Evolutionary conservation across 169 alveolate genomes (phyloP).

Genomic region (Eimeria necatrix): DNA sequence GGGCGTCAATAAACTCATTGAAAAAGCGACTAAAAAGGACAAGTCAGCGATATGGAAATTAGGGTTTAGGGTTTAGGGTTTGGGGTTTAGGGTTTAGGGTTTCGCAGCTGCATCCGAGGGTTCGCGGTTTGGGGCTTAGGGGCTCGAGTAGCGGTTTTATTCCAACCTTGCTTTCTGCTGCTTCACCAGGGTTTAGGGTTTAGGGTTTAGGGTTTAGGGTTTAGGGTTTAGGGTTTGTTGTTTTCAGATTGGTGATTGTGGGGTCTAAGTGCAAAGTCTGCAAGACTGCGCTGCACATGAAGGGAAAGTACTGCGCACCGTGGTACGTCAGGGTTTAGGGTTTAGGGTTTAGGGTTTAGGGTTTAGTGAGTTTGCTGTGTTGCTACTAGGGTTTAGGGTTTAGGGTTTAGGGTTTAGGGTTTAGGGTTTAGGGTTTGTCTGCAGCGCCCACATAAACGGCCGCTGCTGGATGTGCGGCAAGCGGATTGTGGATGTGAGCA

Average conservation of each 20-base stretch:
- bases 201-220: constrained; percentile 21
- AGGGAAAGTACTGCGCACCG: constrained; percentile 81
- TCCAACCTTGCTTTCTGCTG: background rate
- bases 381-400: background rate
- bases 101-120: constrained; percentile 27
- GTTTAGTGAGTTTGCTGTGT: background rate
- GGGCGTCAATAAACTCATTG: constrained; percentile 81
- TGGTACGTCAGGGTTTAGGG: constrained; percentile 67
- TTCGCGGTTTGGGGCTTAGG: constrained; percentile 13
- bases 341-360: constrained; percentile 8
- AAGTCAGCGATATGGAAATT: constrained; percentile 40
- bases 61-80: background rate
- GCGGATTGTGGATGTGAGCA: constrained; percentile 75
- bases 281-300: constrained; percentile 78
- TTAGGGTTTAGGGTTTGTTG: constrained; percentile 41
- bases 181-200: background rate
- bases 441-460: constrained; percentile 83
- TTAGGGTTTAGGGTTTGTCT: background rate
- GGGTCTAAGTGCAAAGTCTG: constrained; percentile 81
- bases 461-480: constrained; percentile 83
- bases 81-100: constrained; percentile 29
- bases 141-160: background rate
- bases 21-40: constrained; percentile 78
- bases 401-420: background rate
- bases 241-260: constrained; percentile 72